Percentiles rank a stretch among this genome's conserved stretches.
These are phyloP conservation scores for Trifolium subterraneum DNA, from an alignment of 306 rosid genomes.

Conservation along the genomic window DNA sequence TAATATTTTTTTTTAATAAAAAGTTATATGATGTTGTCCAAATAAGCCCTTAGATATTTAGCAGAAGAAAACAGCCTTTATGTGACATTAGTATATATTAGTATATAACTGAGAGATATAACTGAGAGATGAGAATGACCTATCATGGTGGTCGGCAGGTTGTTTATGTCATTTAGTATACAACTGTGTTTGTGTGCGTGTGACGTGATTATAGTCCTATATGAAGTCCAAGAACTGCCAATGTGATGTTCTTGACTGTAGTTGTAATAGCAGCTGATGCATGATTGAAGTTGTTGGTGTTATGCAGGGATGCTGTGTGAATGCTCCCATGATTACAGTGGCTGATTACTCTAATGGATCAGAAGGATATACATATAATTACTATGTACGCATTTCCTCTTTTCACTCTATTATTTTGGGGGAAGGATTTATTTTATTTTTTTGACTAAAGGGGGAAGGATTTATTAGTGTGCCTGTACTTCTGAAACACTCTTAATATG, in stretches of 20 bases:
- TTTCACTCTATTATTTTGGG: not conserved
- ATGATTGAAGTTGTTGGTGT: conserved; percentile 38
- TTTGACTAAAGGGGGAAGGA: conserved; percentile 5
- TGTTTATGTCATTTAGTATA: not conserved
- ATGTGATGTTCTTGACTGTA: not conserved
- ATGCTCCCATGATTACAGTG: conserved; percentile 98
- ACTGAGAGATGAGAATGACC: conserved; percentile 13
- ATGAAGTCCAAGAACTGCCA: conserved; percentile 13
- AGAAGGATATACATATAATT: conserved; percentile 89
- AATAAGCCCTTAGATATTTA: conserved; percentile 21
- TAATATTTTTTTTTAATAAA: conserved; percentile 40
- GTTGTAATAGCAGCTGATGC: conserved; percentile 14
- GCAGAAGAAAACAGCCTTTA: not conserved
- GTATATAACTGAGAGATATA: conserved; percentile 34
- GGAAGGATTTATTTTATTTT: not conserved
- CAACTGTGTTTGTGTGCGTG: conserved; percentile 23
- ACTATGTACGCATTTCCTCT: conserved; percentile 64
- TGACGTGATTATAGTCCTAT: not conserved
- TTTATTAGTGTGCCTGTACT: not conserved
- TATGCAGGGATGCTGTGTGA: conserved; percentile 94
- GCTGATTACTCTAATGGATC: conserved; percentile 98
- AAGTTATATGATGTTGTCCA: conserved; percentile 2
- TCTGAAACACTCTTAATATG: conserved; percentile 16
- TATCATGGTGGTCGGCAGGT: not conserved
- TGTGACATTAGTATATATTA: conserved; percentile 27